Evolutionary conservation across 805 yeast genomes (phyloP).

Genomic region (Myxozyma sirexii): DNA sequence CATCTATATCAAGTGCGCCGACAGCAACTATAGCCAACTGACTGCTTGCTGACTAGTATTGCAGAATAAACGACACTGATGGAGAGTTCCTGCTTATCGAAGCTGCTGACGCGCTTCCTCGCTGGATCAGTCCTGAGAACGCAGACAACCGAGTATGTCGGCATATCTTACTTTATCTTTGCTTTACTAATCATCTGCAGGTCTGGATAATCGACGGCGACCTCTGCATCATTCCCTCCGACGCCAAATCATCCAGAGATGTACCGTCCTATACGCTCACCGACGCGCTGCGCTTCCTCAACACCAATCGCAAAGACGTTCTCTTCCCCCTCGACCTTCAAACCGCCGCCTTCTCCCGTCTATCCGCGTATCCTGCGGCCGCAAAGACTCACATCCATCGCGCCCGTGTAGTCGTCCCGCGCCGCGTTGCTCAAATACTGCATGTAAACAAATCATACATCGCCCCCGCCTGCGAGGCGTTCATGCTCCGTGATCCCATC

Average conservation of each 20-base stretch:
- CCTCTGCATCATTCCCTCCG: conserved; percentile 31
- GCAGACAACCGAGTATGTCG: conserved; percentile 50
- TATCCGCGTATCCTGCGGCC: conserved; percentile 30
- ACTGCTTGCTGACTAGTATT: not conserved
- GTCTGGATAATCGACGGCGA: conserved; percentile 37
- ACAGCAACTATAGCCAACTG: too few relatives aligned
- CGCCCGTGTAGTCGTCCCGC: conserved; percentile 33
- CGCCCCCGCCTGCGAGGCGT: conserved; percentile 36
- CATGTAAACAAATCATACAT: conserved; percentile 31
- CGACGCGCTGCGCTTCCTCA: conserved; percentile 9
- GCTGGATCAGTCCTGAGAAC: conserved; percentile 52
- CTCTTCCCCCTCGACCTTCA: conserved; percentile 14
- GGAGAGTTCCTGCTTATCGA: conserved; percentile 61
- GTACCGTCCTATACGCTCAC: not conserved
- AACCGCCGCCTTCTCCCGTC: conserved; percentile 16
- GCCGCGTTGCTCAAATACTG: conserved; percentile 36
- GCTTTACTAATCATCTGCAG: conserved; percentile 40
- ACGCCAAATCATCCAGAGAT: not conserved
- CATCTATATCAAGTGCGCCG: conserved; percentile 33
- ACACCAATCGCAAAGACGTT: not conserved
- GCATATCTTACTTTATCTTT: not conserved
- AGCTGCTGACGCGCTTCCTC: conserved; percentile 51
- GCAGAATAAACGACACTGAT: conserved; percentile 50
- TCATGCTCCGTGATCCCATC: conserved; percentile 33
- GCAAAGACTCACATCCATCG: conserved; percentile 29